phyloP scores from a whole-genome alignment of 306 rosid species.

The Trifolium dubium region DNA sequence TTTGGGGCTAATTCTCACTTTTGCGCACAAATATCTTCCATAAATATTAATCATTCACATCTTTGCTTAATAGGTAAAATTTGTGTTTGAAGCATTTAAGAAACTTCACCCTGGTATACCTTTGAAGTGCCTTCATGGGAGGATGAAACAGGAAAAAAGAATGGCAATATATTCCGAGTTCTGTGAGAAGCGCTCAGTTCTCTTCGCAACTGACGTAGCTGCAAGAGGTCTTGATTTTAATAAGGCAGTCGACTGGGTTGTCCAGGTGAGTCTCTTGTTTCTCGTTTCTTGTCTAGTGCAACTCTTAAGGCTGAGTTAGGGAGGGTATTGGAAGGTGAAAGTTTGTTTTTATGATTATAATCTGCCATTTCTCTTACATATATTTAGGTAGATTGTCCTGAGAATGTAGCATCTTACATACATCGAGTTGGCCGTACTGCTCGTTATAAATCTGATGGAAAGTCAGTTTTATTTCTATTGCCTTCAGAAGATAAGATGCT shows the following conservation, averaged over 20 bases:
- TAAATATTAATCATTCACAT: slow-evolving; percentile 30
- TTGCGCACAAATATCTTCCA: slow-evolving; percentile 22
- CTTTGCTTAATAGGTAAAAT: slow-evolving; percentile 62
- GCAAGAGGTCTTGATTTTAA: slow-evolving; percentile 98
- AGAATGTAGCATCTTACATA: slow-evolving; percentile 81
- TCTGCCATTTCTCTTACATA: slow-evolving; percentile 29
- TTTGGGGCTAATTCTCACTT: slow-evolving; percentile 16
- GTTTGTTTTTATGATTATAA: slow-evolving; percentile 22
- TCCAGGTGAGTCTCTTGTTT: slow-evolving; percentile 67
- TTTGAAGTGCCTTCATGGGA: slow-evolving; percentile 87
- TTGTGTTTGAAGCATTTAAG: slow-evolving; percentile 83
- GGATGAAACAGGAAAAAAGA: slow-evolving; percentile 83
- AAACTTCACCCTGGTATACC: slow-evolving; percentile 94
- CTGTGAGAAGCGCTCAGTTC: slow-evolving; percentile 79
- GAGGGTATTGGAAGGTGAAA: neutral
- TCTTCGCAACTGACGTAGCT: slow-evolving; percentile 89
- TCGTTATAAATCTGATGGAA: slow-evolving; percentile 77
- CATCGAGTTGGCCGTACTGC: slow-evolving; percentile 99
- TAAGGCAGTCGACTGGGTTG: slow-evolving; percentile 95
- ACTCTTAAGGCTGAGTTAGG: neutral
- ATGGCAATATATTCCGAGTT: slow-evolving; percentile 77
- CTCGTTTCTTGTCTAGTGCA: slow-evolving; percentile 21
- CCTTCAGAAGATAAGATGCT: slow-evolving; percentile 87
- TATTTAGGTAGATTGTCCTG: slow-evolving; percentile 89
- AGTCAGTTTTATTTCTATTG: slow-evolving; percentile 74